Percentiles rank a stretch among this genome's conserved stretches.
Evolutionary conservation across 345 rosid species (phyloP).

Genomic region (Moricandia arvensis): DNA sequence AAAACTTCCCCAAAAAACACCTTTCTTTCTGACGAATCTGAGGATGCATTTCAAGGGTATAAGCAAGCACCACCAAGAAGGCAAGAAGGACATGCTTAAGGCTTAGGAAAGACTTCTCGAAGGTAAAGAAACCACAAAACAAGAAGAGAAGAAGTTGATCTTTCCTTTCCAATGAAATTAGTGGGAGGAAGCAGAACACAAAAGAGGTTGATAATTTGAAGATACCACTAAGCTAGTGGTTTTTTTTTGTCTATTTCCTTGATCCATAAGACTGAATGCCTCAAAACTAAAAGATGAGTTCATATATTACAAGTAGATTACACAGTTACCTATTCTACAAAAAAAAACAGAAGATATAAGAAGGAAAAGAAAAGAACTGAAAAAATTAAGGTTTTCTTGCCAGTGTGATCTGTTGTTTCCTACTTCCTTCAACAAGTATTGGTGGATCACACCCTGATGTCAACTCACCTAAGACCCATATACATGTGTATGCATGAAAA

Average conservation of each 20-base stretch:
- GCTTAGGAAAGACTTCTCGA: conserved; percentile 15
- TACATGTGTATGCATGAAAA: conserved; percentile 12
- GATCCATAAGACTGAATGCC: not conserved
- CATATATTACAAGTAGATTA: conserved; percentile 19
- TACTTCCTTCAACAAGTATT: conserved; percentile 22
- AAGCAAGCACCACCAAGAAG: conserved; percentile 20
- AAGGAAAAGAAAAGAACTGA: not conserved
- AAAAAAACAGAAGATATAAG: not conserved
- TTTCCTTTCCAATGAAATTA: not conserved
- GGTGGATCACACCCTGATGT: conserved; percentile 22
- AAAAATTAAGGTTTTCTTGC: conserved; percentile 31
- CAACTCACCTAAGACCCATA: conserved; percentile 7
- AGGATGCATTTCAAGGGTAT: conserved; percentile 34
- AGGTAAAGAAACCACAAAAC: conserved; percentile 21
- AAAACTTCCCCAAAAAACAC: conserved; percentile 37
- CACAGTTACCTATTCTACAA: conserved; percentile 13
- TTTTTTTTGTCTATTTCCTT: not conserved
- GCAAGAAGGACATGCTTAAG: conserved; percentile 14
- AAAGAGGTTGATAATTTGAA: not conserved
- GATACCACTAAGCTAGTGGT: not conserved
- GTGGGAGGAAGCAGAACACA: not conserved
- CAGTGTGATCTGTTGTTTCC: conserved; percentile 24
- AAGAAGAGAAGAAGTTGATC: not conserved
- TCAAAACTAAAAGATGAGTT: conserved; percentile 11
- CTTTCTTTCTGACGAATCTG: conserved; percentile 24